A percentile compares a stretch with the other conserved stretches of the same genome.
Conservation (phyloP, 208 protist species). For the Trypanosoma boissoni region DNA sequence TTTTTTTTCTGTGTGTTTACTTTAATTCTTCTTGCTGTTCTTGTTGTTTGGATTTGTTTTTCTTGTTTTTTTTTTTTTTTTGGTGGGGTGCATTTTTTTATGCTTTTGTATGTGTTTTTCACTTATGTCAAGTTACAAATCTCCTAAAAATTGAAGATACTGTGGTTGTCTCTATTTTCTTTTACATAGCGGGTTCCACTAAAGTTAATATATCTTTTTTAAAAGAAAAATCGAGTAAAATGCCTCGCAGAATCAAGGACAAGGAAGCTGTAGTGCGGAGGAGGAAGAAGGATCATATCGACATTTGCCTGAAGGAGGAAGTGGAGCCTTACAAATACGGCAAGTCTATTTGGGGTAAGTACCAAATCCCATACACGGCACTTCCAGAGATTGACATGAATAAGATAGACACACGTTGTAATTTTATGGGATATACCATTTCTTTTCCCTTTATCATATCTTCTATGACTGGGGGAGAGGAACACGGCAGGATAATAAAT, state of each 20-base stretch:
- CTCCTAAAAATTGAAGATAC: too few species aligned
- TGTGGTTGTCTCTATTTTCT: too few species aligned
- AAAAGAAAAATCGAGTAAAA: too few species aligned
- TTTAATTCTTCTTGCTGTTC: background rate
- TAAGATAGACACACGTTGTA: slow-evolving; percentile 71
- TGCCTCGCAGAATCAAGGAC: too few species aligned
- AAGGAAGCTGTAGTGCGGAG: slow-evolving; percentile 68
- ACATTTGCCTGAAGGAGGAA: slow-evolving; percentile 82
- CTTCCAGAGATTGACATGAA: slow-evolving; percentile 80
- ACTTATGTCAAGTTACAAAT: background rate
- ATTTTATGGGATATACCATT: slow-evolving; percentile 69
- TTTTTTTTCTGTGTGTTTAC: background rate
- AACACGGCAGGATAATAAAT: slow-evolving; percentile 88
- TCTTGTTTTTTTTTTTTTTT: slow-evolving; percentile 12
- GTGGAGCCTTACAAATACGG: slow-evolving; percentile 78
- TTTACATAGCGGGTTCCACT: too few species aligned
- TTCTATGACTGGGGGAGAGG: slow-evolving; percentile 90
- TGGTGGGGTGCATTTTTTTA: background rate
- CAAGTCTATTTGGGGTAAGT: slow-evolving; percentile 73
- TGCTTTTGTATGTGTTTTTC: slow-evolving; percentile 9
- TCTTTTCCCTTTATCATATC: slow-evolving; percentile 89
- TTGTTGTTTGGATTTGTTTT: slow-evolving; percentile 6
- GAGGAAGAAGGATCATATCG: slow-evolving; percentile 91
- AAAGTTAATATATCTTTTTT: too few species aligned
- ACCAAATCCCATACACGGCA: slow-evolving; percentile 82